Evolutionary conservation across 2,329 filamentous ascomycete species (phyloP), one percentile per base, ranked within the genome.

Genomic region (Colletotrichum sojae): DNA sequence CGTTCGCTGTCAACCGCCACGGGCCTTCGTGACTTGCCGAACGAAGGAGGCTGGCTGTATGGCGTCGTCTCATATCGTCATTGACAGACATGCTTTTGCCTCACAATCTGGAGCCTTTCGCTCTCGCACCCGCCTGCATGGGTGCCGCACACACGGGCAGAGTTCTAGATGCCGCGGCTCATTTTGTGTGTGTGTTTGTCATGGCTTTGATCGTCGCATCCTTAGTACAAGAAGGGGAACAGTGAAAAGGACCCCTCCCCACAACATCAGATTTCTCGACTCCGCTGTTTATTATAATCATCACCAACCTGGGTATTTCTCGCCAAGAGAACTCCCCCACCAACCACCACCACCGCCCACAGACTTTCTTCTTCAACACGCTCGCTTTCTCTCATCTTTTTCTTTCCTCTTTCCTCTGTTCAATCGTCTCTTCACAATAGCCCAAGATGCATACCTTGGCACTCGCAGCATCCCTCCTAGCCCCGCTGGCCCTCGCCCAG

Each of bases 151-250:
- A 66, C 62, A 66, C 66, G 55, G 51, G 9, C 31, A 36, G 31
- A 36, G 31, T 36, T 36, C 31, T 36, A 48, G 51, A 61, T 69
- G 62, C 63, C 67, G 51, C 63, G 51, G 62, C 65, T 64, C 2
- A 2, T 36, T 20, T 59, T 12, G 36, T 31, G 27, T 59, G 48
- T 51, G 22, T 25, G 22, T 36, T 20, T 59, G 48, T 51, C 43
- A 56, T 12, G 36, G 54, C 54, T 63, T 40, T 25, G 56, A 39
- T 65, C 63, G 51, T 69, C 63, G 45, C 63, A 69, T 55, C 18
- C n/a, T 40, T 57, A 43, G 22, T 69, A 69, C 67, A 69, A 69
- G 67, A 69, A 67, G 67, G 67, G 57, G 53, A 36, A 8, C 3
- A 25, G 31, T 12, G 31, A 9, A 2, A 10, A 10, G 31, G 31